Evolutionary conservation across 2,329 filamentous ascomycete genomes (phyloP).

Genomic region (Capronia epimyces): DNA sequence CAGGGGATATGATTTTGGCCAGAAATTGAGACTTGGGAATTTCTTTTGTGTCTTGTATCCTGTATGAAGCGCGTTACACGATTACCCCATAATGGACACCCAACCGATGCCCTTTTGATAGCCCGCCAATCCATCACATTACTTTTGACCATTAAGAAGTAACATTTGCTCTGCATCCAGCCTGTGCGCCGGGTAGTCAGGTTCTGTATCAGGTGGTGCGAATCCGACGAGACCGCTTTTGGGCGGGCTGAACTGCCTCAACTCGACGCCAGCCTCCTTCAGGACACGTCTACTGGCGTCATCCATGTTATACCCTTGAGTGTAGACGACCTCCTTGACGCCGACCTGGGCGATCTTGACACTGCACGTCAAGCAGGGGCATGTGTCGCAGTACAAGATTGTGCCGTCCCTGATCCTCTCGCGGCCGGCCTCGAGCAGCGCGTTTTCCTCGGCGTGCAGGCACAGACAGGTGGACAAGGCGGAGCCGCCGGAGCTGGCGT

Average conservation of each 20-base stretch:
- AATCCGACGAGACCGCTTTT: conserved; percentile 21
- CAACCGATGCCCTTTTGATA: background rate
- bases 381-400: conserved; percentile 90
- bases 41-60: background rate
- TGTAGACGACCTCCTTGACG: conserved; percentile 92
- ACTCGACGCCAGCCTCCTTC: conserved; percentile 70
- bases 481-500: conserved; percentile 59
- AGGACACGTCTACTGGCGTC: conserved; percentile 75
- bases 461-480: conserved; percentile 83
- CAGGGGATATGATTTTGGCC: background rate
- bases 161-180: background rate
- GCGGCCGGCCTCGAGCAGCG: conserved; percentile 84
- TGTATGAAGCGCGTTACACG: background rate
- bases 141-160: conserved; percentile 9
- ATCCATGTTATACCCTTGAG: conserved; percentile 92
- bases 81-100: background rate
- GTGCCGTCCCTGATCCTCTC: conserved; percentile 79
- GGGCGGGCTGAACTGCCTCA: conserved; percentile 65
- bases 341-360: conserved; percentile 98
- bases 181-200: background rate
- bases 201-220: background rate
- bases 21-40: too few species aligned
- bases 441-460: conserved; percentile 98
- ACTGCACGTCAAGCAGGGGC: conserved; percentile 92
- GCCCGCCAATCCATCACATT: background rate